These are phyloP conservation scores for Mediolabrus comicus DNA, from an alignment of 108 stramenopile species.

Conservation along the genomic window DNA sequence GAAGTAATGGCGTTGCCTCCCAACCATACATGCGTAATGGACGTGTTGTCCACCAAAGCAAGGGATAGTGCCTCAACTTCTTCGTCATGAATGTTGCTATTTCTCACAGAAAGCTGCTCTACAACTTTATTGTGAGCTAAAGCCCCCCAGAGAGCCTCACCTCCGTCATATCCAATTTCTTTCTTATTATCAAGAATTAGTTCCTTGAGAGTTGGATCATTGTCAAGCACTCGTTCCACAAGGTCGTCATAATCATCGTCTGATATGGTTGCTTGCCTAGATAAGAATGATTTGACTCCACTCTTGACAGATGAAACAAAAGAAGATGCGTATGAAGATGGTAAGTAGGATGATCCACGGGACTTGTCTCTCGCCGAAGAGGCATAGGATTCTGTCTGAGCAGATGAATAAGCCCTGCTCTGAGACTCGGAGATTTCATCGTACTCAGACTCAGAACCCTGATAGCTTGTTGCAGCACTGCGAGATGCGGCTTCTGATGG, in stretches of 20 bases:
- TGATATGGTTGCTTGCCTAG: background rate
- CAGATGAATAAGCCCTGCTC: background rate
- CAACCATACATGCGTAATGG: constrained; percentile 2
- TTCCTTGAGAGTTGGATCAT: background rate
- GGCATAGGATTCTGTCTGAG: too few species aligned
- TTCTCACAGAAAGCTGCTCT: background rate
- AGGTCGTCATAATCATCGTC: background rate
- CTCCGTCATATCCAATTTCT: background rate
- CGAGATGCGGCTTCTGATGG: background rate
- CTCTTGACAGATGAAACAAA: background rate
- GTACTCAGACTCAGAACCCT: background rate
- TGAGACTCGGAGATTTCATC: background rate
- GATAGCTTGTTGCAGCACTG: background rate
- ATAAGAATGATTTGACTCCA: background rate
- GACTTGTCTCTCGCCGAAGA: too few species aligned
- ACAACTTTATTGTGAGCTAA: background rate
- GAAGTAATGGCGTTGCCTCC: constrained; percentile 24
- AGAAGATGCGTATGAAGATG: background rate
- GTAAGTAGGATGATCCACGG: background rate
- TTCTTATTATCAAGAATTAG: background rate
- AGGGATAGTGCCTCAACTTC: background rate
- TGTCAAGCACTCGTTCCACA: background rate
- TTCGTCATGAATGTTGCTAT: background rate
- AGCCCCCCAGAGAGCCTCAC: background rate
- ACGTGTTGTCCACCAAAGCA: constrained; percentile 1